A percentile compares a stretch with the other conserved stretches of the same genome.
Conservation (phyloP, 2,329 filamentous ascomycete genomes). For the Samsoniella hepiali region DNA sequence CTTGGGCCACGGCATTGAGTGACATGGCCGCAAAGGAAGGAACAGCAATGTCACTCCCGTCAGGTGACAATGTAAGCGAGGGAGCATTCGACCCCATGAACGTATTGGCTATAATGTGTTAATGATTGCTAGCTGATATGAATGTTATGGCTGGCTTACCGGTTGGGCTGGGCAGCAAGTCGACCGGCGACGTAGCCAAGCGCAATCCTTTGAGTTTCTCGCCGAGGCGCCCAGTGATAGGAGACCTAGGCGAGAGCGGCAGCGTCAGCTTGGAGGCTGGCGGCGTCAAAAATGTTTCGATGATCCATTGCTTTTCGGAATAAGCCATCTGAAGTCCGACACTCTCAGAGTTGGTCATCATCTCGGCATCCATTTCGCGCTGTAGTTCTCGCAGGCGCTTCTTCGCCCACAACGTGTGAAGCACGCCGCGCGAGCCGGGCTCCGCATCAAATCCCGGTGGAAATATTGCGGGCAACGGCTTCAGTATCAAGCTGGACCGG, state of each 20-base stretch:
- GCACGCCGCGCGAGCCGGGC: slow-evolving; percentile 72
- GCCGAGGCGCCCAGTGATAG: slow-evolving; percentile 65
- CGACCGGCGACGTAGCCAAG: slow-evolving; percentile 68
- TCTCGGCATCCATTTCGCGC: slow-evolving; percentile 71
- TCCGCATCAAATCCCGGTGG: slow-evolving; percentile 69
- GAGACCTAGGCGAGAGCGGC: slow-evolving; percentile 60
- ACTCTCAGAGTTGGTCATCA: slow-evolving; percentile 71
- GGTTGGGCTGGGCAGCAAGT: slow-evolving; percentile 52
- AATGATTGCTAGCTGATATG: slow-evolving; percentile 21
- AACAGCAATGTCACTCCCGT: slow-evolving; percentile 33
- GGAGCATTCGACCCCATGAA: slow-evolving; percentile 34
- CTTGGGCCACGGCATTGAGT: slow-evolving; percentile 33
- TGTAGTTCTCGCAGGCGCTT: slow-evolving; percentile 72
- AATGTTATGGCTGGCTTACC: slow-evolving; percentile 40
- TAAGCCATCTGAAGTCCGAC: slow-evolving; percentile 80
- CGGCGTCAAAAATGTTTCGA: slow-evolving; percentile 61
- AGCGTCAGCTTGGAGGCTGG: slow-evolving; percentile 20
- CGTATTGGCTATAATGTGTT: slow-evolving; percentile 31
- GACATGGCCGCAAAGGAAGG: slow-evolving; percentile 36
- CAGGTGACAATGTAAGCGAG: slow-evolving; percentile 33
- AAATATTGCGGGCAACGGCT: slow-evolving; percentile 84
- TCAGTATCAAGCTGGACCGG: slow-evolving; percentile 53
- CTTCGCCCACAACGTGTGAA: slow-evolving; percentile 90
- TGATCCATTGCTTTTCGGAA: slow-evolving; percentile 82
- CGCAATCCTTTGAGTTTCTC: slow-evolving; percentile 80